Evolutionary conservation across 2,329 filamentous ascomycete genomes (phyloP).

Genomic region (Fusarium drepaniforme): DNA sequence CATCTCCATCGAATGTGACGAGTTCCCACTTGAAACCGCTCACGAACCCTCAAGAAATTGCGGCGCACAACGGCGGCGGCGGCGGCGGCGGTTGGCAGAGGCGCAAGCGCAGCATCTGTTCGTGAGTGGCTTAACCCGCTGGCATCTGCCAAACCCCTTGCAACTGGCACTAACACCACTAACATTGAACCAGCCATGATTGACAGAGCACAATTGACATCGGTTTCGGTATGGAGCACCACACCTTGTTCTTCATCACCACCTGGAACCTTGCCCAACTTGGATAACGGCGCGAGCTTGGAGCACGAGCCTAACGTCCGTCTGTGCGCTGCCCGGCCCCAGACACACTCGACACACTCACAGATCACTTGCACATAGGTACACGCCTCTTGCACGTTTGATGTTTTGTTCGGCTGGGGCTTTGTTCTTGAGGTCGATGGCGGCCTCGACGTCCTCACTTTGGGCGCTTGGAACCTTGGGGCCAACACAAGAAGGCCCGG

Average conservation of each 20-base stretch:
- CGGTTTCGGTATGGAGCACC: slow-evolving; percentile 9
- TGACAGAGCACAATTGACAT: slow-evolving; percentile 16
- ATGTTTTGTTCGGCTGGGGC: slow-evolving; percentile 25
- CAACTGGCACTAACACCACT: slow-evolving; percentile 25
- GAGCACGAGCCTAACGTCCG: slow-evolving; percentile 38
- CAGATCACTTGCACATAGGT: slow-evolving; percentile 16
- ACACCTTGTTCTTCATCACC: slow-evolving; percentile 30
- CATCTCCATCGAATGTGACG: slow-evolving; percentile 1
- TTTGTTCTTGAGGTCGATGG: slow-evolving; percentile 16
- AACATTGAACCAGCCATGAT: slow-evolving; percentile 14
- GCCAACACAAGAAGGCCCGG: slow-evolving; percentile 40
- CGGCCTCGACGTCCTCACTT: slow-evolving; percentile 10
- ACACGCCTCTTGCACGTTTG: slow-evolving; percentile 29
- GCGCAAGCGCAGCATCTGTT: slow-evolving; percentile 5
- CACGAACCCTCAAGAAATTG: slow-evolving; percentile 19
- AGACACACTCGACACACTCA: slow-evolving; percentile 29
- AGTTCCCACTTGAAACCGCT: slow-evolving; percentile 4
- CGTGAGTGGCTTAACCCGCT: slow-evolving; percentile 2
- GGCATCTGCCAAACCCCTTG: slow-evolving; percentile 37
- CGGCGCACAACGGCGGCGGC: slow-evolving; percentile 4
- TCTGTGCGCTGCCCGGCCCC: slow-evolving; percentile 38
- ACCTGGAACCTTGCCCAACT: slow-evolving; percentile 38
- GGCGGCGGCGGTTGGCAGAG: slow-evolving; percentile 16
- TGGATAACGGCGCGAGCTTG: slow-evolving; percentile 32
- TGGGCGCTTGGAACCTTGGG: slow-evolving; percentile 20